Percentiles rank a stretch among this genome's conserved stretches.
These are phyloP conservation scores for Saccharomycopsis guyanensis DNA, from an alignment of 805 yeast genomes.

Conservation along the genomic window DNA sequence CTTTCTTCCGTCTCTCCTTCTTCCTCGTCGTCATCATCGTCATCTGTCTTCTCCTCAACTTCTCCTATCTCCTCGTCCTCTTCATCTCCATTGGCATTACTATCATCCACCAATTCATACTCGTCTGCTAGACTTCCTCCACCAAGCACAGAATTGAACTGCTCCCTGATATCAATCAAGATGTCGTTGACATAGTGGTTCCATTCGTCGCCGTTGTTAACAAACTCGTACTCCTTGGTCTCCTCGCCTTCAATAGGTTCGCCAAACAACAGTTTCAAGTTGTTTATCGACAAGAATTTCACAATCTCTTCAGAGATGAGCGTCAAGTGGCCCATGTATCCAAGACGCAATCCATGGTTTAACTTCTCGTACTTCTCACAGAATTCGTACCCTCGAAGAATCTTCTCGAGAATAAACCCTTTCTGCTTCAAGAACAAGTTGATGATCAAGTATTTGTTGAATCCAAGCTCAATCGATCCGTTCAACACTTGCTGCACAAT, in stretches of 20 bases:
- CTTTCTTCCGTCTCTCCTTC: slow-evolving; percentile 8
- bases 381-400: slow-evolving; percentile 55
- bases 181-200: slow-evolving; percentile 73
- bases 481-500: slow-evolving; percentile 75
- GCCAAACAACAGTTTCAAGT: slow-evolving; percentile 24
- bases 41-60: not conserved
- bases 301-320: slow-evolving; percentile 93
- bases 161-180: slow-evolving; percentile 82
- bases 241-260: slow-evolving; percentile 25
- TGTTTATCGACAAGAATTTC: slow-evolving; percentile 54
- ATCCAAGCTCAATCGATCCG: slow-evolving; percentile 67
- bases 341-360: slow-evolving; percentile 59
- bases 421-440: slow-evolving; percentile 55
- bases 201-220: slow-evolving; percentile 53
- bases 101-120: slow-evolving; percentile 24
- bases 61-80: slow-evolving; percentile 1
- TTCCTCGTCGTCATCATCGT: slow-evolving; percentile 7
- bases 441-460: slow-evolving; percentile 52
- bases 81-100: slow-evolving; percentile 20
- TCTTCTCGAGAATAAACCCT: slow-evolving; percentile 44
- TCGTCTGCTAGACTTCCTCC: slow-evolving; percentile 55
- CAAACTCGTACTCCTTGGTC: slow-evolving; percentile 26
- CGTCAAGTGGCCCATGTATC: slow-evolving; percentile 96
- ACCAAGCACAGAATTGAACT: slow-evolving; percentile 89
- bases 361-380: slow-evolving; percentile 54